Conservation (phyloP, 163 green algal species). For the Chlorella variabilis region DNA sequence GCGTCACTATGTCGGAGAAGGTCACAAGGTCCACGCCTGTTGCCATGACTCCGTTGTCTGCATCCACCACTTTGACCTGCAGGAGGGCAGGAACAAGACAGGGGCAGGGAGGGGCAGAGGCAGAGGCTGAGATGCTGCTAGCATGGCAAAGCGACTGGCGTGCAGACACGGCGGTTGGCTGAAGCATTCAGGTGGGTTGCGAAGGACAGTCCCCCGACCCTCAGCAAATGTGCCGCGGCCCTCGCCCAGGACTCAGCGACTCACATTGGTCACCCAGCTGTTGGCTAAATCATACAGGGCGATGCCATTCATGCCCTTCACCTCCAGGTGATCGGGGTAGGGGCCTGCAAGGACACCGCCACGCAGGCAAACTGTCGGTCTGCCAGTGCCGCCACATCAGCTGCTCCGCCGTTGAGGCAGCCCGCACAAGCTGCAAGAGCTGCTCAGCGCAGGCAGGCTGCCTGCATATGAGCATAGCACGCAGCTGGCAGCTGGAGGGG, state of each 20-base stretch:
- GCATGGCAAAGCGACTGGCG: too few species aligned
- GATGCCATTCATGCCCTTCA: slow-evolving; percentile 25
- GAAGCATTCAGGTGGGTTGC: too few species aligned
- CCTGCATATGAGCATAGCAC: not conserved
- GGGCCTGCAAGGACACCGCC: slow-evolving; percentile 7
- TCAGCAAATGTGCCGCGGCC: not conserved
- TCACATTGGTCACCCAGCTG: slow-evolving; percentile 23
- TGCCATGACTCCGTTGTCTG: slow-evolving; percentile 2
- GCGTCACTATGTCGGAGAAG: not conserved
- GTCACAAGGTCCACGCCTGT: slow-evolving; percentile 20
- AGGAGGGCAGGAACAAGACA: not conserved
- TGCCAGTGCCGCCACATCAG: too few species aligned
- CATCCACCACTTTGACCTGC: slow-evolving; percentile 10
- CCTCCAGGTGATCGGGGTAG: slow-evolving; percentile 7
- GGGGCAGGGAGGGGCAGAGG: not conserved
- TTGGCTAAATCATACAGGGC: not conserved
- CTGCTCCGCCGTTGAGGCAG: too few species aligned
- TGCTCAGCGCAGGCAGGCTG: too few species aligned
- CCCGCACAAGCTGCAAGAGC: not conserved
- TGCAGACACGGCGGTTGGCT: too few species aligned
- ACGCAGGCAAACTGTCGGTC: too few species aligned
- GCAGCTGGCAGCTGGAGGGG: not conserved
- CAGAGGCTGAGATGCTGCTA: too few species aligned
- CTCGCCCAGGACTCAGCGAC: not conserved
- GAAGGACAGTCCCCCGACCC: too few species aligned